These are phyloP conservation scores for Tuber melanosporum DNA, from an alignment of 495 filamentous ascomycete genomes.

Conservation along the genomic window DNA sequence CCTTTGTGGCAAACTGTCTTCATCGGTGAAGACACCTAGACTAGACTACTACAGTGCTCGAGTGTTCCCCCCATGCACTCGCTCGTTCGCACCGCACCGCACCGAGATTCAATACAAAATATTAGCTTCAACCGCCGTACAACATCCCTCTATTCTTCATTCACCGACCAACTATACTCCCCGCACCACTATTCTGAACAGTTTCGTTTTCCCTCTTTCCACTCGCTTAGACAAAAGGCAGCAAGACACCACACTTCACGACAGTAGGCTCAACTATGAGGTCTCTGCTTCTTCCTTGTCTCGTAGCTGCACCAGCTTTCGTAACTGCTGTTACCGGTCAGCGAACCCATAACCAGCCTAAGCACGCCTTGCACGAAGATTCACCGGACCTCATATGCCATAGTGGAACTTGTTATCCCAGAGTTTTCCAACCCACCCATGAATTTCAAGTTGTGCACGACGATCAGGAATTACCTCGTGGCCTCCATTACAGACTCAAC, in stretches of 20 bases:
- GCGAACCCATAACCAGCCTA: constrained; percentile 20
- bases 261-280: neutral
- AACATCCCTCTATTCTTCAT: neutral
- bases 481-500: constrained; percentile 59
- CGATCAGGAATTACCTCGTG: constrained; percentile 58
- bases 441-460: constrained; percentile 57
- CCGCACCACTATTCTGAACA: neutral
- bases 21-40: neutral
- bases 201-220: neutral
- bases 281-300: constrained; percentile 1
- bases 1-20: neutral
- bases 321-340: neutral
- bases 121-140: neutral
- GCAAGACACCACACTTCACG: neutral
- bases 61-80: neutral
- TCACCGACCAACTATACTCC: neutral
- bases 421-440: constrained; percentile 54
- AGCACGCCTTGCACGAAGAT: constrained; percentile 10
- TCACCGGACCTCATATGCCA: constrained; percentile 54
- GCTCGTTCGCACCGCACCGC: neutral
- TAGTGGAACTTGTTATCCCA: constrained; percentile 58
- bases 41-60: no score
- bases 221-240: neutral
- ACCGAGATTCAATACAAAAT: neutral
- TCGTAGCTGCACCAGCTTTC: constrained; percentile 11